Evolutionary conservation across 805 yeast genomes (phyloP), one percentile per base, ranked within the genome.

Genomic region (Yarrowia sp.): DNA sequence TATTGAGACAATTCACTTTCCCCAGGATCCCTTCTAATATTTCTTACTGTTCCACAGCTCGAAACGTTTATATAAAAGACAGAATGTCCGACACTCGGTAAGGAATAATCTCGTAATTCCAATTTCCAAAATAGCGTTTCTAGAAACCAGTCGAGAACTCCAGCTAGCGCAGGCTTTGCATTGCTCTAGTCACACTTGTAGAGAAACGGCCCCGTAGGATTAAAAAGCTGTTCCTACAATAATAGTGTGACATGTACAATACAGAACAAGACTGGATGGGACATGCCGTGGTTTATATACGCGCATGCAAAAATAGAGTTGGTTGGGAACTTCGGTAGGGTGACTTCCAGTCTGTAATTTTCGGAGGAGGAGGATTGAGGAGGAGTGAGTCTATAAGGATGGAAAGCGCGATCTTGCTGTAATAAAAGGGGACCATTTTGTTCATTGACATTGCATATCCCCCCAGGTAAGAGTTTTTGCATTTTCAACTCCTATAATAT

Each of bases 11-110:
- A n/a, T n/a, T n/a, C n/a, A n/a, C n/a, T n/a, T n/a, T n/a, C n/a
- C n/a, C n/a, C n/a, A n/a, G n/a, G n/a, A n/a, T n/a, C n/a, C n/a
- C n/a, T n/a, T n/a, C n/a, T n/a, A n/a, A n/a, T n/a, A n/a, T n/a
- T n/a, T n/a, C n/a, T n/a, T 26, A 26, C 30, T 14, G n/a, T 16
- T 33, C 3, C 38, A 5, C 10, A 17, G 2, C 16, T 9, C 14
- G n/a, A n/a, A n/a, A n/a, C n/a, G n/a, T n/a, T 19, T 48, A 48
- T 28, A 51, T 33, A 35, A 8, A 7, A 33, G 30, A 19, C 9
- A 54, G 61, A 38, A 54, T 54, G 61, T 54, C 61, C 61, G 61
- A 54, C 61, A 54, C 61, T 54, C 61, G 61, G 61, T 54, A 54
- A 54, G 61, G 61, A 54, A 54, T 54, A 38, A 38, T 17, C 61